Evolutionary conservation across 805 yeast genomes (phyloP), one percentile per base, ranked within the genome.

Genomic region (Vanderwaltozyma verrucispora): DNA sequence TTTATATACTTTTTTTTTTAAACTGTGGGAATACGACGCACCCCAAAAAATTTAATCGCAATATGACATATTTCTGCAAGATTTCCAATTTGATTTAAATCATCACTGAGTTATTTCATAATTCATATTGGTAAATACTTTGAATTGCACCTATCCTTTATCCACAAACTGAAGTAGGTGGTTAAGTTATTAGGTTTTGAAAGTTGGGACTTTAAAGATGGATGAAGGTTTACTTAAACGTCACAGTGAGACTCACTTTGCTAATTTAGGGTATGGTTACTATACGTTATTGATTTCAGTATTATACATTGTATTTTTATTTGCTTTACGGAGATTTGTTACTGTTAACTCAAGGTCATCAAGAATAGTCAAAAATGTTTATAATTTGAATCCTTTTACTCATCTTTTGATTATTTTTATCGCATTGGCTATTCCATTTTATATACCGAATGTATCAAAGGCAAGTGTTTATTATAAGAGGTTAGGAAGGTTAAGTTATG

Each of bases 261-360:
- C 70, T 30, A 80, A 80, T 50, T 48, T 77, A 32, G 69, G 70
- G 34, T 80, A 73, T 49, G 92, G 89, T 0, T 73, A 75, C 47
- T 47, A 68, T 11, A 54, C 75, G 0, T 53, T 79, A 6, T 48
- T 60, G 1, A 38, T 73, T 3, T 61, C 77, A 1, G 33, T 67
- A 0, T 32, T 63, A 0, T 73, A 74, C 42, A 40, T 73, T 0
- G 19, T 54, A 0, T 49, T 56, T 18, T 48, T 74, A 11, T 53
- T 53, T n/a, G 32, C 57, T 1, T 44, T 66, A 12, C 53, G 68
- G 28, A 49, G 49, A 26, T 41, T 56, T 10, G 62, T 66, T 41
- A 45, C 57, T 19, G 47, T 50, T 12, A 55, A 65, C 2, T 67
- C 69, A 0, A 51, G 68, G 28, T 62, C 73, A 3, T 56, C 67